A percentile compares a stretch with the other conserved stretches of the same genome.
Evolutionary conservation across 495 filamentous ascomycete genomes (phyloP).

Genomic region (Penicillium taxi): DNA sequence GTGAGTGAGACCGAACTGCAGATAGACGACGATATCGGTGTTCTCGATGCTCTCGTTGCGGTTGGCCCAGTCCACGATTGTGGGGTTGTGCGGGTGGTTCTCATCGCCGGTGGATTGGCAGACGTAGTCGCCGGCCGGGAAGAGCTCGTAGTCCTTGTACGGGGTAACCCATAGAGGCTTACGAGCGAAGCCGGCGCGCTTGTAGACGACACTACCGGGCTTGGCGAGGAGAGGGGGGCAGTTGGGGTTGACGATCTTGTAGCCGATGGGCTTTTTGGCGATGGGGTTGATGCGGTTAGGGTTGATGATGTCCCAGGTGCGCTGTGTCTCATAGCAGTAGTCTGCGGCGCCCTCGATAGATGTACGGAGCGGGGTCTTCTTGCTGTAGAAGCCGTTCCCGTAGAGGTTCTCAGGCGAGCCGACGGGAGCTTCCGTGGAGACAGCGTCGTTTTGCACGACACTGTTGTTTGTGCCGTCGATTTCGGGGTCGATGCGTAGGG

Average conservation of each 20-base stretch:
- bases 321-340: slow-evolving; percentile 40
- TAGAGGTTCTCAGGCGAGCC: slow-evolving; percentile 36
- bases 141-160: slow-evolving; percentile 38
- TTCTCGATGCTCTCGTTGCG: slow-evolving; percentile 47
- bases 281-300: slow-evolving; percentile 34
- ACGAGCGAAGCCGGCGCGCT: slow-evolving; percentile 31
- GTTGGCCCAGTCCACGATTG: slow-evolving; percentile 35
- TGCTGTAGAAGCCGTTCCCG: slow-evolving; percentile 43
- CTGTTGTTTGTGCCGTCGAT: slow-evolving; percentile 47
- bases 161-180: slow-evolving; percentile 33
- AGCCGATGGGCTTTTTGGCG: slow-evolving; percentile 30
- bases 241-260: slow-evolving; percentile 33
- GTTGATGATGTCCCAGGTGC: slow-evolving; percentile 45
- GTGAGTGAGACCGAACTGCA: slow-evolving; percentile 55
- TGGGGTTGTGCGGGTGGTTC: slow-evolving; percentile 27
- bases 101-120: slow-evolving; percentile 33
- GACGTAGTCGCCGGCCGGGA: slow-evolving; percentile 45
- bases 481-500: slow-evolving; percentile 45
- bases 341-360: slow-evolving; percentile 34
- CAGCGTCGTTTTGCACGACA: slow-evolving; percentile 42
- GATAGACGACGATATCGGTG: slow-evolving; percentile 48
- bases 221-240: slow-evolving; percentile 29
- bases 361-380: slow-evolving; percentile 37
- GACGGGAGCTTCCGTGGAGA: slow-evolving; percentile 27
- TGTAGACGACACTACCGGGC: slow-evolving; percentile 30